phyloP scores from a whole-genome alignment of 2,329 filamentous ascomycete species.

The Arthrobotrys pseudoclavata region DNA sequence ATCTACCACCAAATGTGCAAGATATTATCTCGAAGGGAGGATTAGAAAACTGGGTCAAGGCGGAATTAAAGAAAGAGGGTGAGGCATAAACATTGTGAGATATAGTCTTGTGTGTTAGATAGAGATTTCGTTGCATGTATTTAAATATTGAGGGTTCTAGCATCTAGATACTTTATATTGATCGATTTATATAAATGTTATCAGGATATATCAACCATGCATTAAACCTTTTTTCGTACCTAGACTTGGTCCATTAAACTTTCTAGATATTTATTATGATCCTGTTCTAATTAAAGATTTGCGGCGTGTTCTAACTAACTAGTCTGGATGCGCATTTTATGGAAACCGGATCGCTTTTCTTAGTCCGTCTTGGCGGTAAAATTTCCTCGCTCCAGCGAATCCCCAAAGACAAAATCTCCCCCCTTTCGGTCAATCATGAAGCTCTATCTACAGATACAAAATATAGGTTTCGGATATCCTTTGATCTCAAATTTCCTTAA shows the following conservation, averaged over 20 bases:
- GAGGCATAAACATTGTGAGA: slow-evolving; percentile 5
- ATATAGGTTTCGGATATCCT: too few relatives aligned
- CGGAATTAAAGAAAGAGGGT: slow-evolving; percentile 70
- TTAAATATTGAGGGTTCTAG: background rate
- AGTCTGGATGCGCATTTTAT: too few relatives aligned
- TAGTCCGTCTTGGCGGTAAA: slow-evolving; percentile 4
- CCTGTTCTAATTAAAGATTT: too few relatives aligned
- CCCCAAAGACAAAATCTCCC: background rate
- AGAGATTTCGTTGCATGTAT: background rate
- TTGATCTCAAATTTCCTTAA: too few relatives aligned
- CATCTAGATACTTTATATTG: background rate
- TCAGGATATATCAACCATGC: too few relatives aligned
- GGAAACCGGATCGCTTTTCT: background rate
- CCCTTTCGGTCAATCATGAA: background rate
- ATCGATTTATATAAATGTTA: background rate
- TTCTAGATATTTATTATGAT: too few relatives aligned
- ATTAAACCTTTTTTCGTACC: too few relatives aligned
- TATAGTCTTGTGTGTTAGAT: background rate
- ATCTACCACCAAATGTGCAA: slow-evolving; percentile 87
- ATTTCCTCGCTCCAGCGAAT: background rate
- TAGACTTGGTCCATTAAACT: too few relatives aligned
- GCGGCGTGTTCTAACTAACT: too few relatives aligned
- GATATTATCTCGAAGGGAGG: slow-evolving; percentile 84
- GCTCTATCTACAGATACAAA: too few relatives aligned
- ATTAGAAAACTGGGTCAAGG: slow-evolving; percentile 85